These are phyloP conservation scores for Tricladium varicosporioides DNA, from an alignment of 2,329 filamentous ascomycete species.

Conservation along the genomic window DNA sequence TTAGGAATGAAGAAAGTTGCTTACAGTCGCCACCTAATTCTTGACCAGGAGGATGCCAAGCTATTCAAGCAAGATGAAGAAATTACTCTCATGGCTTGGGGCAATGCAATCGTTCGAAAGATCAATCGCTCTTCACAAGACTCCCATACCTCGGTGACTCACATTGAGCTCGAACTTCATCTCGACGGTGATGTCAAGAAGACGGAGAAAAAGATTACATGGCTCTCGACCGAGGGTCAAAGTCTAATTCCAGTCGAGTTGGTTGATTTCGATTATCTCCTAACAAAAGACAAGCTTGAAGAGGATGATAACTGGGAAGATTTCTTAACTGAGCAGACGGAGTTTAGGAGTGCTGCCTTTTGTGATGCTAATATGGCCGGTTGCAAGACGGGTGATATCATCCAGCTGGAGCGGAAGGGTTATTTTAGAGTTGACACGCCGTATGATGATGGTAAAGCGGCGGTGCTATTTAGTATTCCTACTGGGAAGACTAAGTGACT, in stretches of 20 bases:
- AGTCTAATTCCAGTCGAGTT: constrained; percentile 79
- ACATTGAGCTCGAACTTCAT: constrained; percentile 82
- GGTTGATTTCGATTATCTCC: constrained; percentile 92
- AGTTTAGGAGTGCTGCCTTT: constrained; percentile 66
- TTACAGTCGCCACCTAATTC: constrained; percentile 70
- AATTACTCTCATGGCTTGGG: constrained; percentile 96
- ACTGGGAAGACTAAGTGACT: constrained; percentile 55
- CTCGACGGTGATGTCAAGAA: constrained; percentile 91
- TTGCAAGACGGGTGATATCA: constrained; percentile 84
- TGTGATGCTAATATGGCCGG: constrained; percentile 78
- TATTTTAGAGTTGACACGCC: constrained; percentile 81
- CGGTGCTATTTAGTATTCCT: constrained; percentile 68
- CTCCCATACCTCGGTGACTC: constrained; percentile 65
- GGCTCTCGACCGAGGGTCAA: constrained; percentile 76
- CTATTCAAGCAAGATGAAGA: constrained; percentile 83
- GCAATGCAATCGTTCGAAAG: constrained; percentile 77
- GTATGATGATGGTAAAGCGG: constrained; percentile 55
- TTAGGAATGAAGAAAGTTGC: constrained; percentile 84
- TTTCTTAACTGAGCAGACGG: constrained; percentile 73
- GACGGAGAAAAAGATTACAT: constrained; percentile 95
- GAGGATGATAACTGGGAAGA: constrained; percentile 85
- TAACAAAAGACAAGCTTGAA: constrained; percentile 92
- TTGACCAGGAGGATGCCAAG: constrained; percentile 85
- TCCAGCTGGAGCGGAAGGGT: constrained; percentile 91
- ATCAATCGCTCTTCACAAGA: constrained; percentile 54